phyloP scores from a whole-genome alignment of 106 monocot species.

The Platanthera zijinensis region DNA sequence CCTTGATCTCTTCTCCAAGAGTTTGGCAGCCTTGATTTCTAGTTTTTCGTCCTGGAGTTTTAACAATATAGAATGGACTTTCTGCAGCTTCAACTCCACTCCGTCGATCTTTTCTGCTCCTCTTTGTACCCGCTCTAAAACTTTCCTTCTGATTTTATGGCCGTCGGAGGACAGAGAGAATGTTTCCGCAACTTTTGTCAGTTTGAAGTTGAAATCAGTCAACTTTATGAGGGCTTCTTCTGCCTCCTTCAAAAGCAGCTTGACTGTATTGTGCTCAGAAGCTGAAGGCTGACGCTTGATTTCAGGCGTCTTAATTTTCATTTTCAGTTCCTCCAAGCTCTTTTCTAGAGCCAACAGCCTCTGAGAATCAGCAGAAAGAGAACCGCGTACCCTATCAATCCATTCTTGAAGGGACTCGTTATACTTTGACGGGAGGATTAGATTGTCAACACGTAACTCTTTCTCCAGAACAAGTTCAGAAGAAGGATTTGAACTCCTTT shows the following conservation, averaged over 20 bases:
- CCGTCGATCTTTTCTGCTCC: conserved; percentile 70
- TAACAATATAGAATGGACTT: conserved; percentile 50
- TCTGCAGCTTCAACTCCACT: conserved; percentile 72
- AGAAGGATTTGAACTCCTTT: conserved; percentile 32
- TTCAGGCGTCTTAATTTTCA: conserved; percentile 38
- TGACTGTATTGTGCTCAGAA: conserved; percentile 34
- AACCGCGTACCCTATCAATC: conserved; percentile 36
- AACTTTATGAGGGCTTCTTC: conserved; percentile 42
- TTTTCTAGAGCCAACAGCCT: conserved; percentile 44
- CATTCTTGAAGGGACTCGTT: conserved; percentile 32
- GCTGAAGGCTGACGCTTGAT: conserved; percentile 19
- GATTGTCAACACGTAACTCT: conserved; percentile 53
- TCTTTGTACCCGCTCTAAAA: conserved; percentile 39
- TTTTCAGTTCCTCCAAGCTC: conserved; percentile 43
- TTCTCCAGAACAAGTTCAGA: conserved; percentile 51
- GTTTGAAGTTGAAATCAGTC: conserved; percentile 36
- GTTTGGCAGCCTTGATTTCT: conserved; percentile 17
- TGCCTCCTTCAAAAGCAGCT: conserved; percentile 42
- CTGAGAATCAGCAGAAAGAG: conserved; percentile 49
- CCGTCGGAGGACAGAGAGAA: conserved; percentile 11
- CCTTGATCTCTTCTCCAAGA: conserved; percentile 20
- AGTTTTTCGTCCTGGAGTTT: conserved; percentile 57
- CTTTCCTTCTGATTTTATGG: conserved; percentile 21
- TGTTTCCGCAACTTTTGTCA: conserved; percentile 43
- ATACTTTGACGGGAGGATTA: conserved; percentile 16